Conservation (phyloP, 805 yeast species). For the Metschnikowia gruessii region DNA sequence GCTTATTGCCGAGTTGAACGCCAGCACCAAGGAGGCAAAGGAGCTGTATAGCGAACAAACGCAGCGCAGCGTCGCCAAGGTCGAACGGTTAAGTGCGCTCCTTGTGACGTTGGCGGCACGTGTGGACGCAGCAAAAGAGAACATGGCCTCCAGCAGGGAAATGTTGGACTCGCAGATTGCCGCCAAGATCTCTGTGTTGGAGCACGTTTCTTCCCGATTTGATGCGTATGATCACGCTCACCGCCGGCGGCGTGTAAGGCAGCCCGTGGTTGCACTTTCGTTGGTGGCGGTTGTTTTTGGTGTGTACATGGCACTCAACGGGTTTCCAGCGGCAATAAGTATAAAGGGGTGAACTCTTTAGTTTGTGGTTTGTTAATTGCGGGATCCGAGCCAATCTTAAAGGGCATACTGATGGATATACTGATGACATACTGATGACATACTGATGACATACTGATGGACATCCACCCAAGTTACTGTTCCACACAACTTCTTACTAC, state of each 20-base stretch:
- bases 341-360: no score
- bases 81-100: conserved; percentile 27
- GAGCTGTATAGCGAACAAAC: conserved; percentile 26
- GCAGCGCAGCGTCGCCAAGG: conserved; percentile 26
- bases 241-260: conserved; percentile 30
- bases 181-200: conserved; percentile 32
- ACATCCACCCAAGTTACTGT: no score
- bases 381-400: no score
- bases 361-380: no score
- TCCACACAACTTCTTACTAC: no score
- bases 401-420: no score
- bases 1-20: conserved; percentile 21
- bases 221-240: conserved; percentile 25
- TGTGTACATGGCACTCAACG: conserved; percentile 4
- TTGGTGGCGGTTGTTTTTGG: conserved; percentile 19
- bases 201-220: conserved; percentile 29
- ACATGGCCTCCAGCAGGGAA: conserved; percentile 27
- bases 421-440: no score
- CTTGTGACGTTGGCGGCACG: conserved; percentile 28
- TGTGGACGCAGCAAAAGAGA: conserved; percentile 23
- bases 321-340: no score
- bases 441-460: no score
- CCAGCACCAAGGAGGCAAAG: conserved; percentile 20
- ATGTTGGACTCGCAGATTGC: conserved; percentile 26
- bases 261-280: conserved; percentile 22